Evolutionary conservation across 2,329 filamentous ascomycete genomes (phyloP), one percentile per base, ranked within the genome.

Genomic region (Knufia fluminis): DNA sequence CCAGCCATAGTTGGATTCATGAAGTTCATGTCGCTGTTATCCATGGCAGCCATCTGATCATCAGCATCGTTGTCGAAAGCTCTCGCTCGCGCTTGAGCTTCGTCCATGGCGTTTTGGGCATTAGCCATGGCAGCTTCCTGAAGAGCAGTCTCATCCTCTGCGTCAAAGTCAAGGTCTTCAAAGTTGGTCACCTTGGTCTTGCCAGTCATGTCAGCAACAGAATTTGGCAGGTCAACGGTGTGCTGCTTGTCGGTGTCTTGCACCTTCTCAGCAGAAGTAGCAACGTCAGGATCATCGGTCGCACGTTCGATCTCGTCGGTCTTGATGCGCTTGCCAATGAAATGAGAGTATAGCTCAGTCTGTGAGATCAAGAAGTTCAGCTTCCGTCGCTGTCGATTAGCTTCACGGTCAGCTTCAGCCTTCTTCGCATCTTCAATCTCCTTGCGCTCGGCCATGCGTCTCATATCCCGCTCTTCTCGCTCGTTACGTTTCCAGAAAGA

Each of bases 401-500:
- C 89, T 77, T 98, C 92, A 57, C 94, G 89, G 61, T 97, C 92
- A 3, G 92, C 92, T 72, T 98, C 92, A 52, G 91, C 90, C 70
- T 91, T 94, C 69, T 92, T 90, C 16, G 92, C 92, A 62, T 92
- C 94, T 66, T 98, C 92, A 42, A 98, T 79, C 70, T 97, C 92
- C 66, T 95, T 89, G 66, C 85, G 87, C 73, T 98, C 92, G 3
- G 92, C 92, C 46, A 90, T 83, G 71, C 95, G 94, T 59, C 92
- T 83, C 56, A 94, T 75, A 66, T 98, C 92, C 53, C 92, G 86
- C 66, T 98, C 92, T 65, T 98, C 92, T 47, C 91, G 85, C 68
- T 98, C 92, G 66, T 98, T 98, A 50, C 91, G 85, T 71, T 97
- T 97, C 92, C 92, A 98, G 77, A 97, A 98, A 51, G 86, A 82